These are phyloP conservation scores for Pharnaceum exiguum DNA, from an alignment of 148 eudicot genomes.

Conservation along the genomic window DNA sequence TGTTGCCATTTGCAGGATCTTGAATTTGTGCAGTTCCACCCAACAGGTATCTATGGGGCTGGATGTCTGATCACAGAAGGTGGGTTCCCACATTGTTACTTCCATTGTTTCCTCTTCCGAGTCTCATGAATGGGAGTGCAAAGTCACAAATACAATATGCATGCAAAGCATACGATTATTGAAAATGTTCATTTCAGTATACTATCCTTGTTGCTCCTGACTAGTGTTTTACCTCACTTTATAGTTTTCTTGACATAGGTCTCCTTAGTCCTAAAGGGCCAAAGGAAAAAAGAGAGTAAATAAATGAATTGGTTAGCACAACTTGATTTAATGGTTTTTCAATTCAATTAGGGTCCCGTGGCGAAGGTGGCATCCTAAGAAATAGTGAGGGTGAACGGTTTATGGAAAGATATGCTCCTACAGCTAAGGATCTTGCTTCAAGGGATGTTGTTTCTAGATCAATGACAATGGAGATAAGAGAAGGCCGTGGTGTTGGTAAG, in stretches of 20 bases:
- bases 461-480: constrained; percentile 99
- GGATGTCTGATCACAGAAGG: constrained; percentile 98
- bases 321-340: constrained; percentile 6
- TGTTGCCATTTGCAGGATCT: constrained; percentile 57
- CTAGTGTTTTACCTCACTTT: too few species aligned
- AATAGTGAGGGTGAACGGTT: constrained; percentile 97
- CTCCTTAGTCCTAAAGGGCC: not conserved
- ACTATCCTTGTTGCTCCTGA: too few species aligned
- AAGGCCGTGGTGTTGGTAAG: constrained; percentile 99
- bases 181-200: too few species aligned
- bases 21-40: constrained; percentile 98
- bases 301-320: not conserved
- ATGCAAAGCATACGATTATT: too few species aligned
- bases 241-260: too few species aligned
- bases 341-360: constrained; percentile 75
- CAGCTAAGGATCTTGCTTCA: constrained; percentile 99
- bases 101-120: not conserved
- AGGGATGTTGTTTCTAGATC: constrained; percentile 96
- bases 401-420: constrained; percentile 99
- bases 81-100: constrained; percentile 18
- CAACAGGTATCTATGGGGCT: constrained; percentile 98
- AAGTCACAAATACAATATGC: not conserved
- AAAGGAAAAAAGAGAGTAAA: not conserved
- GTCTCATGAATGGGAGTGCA: not conserved
- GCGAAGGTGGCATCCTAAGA: constrained; percentile 97